phyloP scores from a whole-genome alignment of 2,329 filamentous ascomycete species.

The Monosporascus sp. region DNA sequence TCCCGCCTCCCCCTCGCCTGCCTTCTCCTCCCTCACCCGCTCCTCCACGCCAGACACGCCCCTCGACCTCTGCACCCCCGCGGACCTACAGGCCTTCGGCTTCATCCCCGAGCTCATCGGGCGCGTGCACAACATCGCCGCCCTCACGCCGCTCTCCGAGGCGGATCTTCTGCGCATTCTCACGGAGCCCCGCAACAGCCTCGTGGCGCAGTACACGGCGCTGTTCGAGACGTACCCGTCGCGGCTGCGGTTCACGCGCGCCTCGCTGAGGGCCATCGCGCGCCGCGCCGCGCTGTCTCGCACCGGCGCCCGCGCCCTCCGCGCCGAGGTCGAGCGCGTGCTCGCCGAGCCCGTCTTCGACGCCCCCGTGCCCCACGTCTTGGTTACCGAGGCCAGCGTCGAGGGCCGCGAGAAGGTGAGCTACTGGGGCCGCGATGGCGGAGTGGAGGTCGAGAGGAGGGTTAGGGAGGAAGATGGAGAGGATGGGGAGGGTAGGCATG shows the following conservation, averaged over 20 bases:
- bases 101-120: conserved; percentile 95
- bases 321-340: conserved; percentile 76
- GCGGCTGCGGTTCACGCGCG: conserved; percentile 76
- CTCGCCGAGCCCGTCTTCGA: conserved; percentile 79
- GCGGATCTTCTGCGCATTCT: conserved; percentile 75
- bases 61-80: conserved; percentile 68
- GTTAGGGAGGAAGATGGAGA: conserved; percentile 57
- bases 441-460: conserved; percentile 63
- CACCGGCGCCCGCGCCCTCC: conserved; percentile 74
- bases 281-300: conserved; percentile 52
- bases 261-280: conserved; percentile 76
- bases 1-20: conserved; percentile 49
- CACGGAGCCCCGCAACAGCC: conserved; percentile 84
- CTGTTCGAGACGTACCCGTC: conserved; percentile 78
- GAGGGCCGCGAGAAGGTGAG: conserved; percentile 53
- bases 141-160: conserved; percentile 68
- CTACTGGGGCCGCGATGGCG: conserved; percentile 66
- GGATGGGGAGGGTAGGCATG: conserved; percentile 8
- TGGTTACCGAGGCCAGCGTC: conserved; percentile 67
- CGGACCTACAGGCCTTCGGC: conserved; percentile 77
- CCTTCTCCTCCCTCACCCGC: conserved; percentile 65
- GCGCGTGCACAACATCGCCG: conserved; percentile 85
- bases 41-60: conserved; percentile 62
- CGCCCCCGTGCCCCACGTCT: conserved; percentile 68
- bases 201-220: conserved; percentile 83